phyloP scores from a whole-genome alignment of 2,329 filamentous ascomycete genomes.

The Colletotrichum noveboracense region DNA sequence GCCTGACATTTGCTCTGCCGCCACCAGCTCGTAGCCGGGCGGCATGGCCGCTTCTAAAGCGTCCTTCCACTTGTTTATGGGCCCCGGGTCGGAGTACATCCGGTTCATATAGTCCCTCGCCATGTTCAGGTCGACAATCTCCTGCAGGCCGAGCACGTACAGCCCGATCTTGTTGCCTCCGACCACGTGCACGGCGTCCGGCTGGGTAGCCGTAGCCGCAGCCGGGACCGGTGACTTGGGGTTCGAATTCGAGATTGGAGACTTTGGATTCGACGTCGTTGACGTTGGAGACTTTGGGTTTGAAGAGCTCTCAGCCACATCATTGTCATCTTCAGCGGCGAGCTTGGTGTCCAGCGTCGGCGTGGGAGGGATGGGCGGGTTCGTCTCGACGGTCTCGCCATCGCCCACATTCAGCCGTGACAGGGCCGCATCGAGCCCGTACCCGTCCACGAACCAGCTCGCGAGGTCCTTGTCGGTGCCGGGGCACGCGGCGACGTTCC shows the following conservation, averaged over 20 bases:
- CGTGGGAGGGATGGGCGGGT: background rate
- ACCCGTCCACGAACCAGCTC: conserved; percentile 84
- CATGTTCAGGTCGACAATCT: conserved; percentile 86
- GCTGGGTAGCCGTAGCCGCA: conserved; percentile 25
- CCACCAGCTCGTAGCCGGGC: conserved; percentile 75
- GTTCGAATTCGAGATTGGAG: background rate
- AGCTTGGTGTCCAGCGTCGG: conserved; percentile 9
- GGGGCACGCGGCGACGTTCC: conserved; percentile 89
- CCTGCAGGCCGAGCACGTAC: conserved; percentile 90
- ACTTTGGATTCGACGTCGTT: background rate
- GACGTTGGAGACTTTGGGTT: background rate
- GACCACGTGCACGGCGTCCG: conserved; percentile 47
- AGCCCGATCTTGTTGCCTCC: conserved; percentile 78
- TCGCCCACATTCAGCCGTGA: conserved; percentile 56
- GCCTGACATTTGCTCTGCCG: conserved; percentile 85
- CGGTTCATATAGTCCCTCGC: conserved; percentile 77
- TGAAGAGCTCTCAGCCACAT: conserved; percentile 42
- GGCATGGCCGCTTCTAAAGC: conserved; percentile 78
- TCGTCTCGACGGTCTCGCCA: conserved; percentile 38
- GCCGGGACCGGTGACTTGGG: background rate
- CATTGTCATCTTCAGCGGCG: conserved; percentile 43
- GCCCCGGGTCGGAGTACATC: conserved; percentile 74
- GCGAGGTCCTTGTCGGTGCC: conserved; percentile 88
- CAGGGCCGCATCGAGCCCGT: conserved; percentile 70
- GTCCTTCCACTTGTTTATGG: conserved; percentile 80